A percentile compares a stretch with the other conserved stretches of the same genome.
phyloP scores from a whole-genome alignment of 257 asterid species.

The Capsicum rhomboideum region DNA sequence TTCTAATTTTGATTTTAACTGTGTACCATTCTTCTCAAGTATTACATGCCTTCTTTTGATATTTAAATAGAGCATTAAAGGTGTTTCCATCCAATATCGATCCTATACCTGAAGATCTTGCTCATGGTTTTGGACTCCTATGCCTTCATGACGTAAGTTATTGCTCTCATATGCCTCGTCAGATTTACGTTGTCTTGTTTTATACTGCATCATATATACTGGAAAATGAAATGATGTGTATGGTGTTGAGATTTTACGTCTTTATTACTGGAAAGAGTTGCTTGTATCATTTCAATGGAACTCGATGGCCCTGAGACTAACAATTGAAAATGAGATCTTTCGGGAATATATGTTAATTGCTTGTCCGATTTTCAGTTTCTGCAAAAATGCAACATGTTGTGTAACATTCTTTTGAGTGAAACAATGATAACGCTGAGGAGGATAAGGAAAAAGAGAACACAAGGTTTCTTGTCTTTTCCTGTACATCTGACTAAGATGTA shows the following conservation, averaged over 20 bases:
- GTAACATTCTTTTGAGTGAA: neutral
- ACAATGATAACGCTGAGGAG: neutral
- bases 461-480: neutral
- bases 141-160: slow-evolving; percentile 67
- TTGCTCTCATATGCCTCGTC: neutral
- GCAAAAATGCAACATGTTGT: neutral
- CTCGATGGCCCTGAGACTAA: neutral
- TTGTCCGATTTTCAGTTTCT: neutral
- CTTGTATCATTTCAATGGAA: neutral
- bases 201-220: neutral
- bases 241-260: neutral
- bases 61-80: slow-evolving; percentile 52
- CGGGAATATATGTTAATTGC: neutral
- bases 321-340: neutral
- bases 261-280: neutral
- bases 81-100: slow-evolving; percentile 57
- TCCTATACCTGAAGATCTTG: slow-evolving; percentile 73
- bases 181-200: neutral
- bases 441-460: neutral
- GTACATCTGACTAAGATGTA: neutral
- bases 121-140: slow-evolving; percentile 52
- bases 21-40: neutral
- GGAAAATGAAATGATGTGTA: neutral
- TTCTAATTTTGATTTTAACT: neutral
- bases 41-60: slow-evolving; percentile 9